Base-by-base conservation (phyloP, 2,329 filamentous ascomycete species). In the Didymella segeticola region DNA sequence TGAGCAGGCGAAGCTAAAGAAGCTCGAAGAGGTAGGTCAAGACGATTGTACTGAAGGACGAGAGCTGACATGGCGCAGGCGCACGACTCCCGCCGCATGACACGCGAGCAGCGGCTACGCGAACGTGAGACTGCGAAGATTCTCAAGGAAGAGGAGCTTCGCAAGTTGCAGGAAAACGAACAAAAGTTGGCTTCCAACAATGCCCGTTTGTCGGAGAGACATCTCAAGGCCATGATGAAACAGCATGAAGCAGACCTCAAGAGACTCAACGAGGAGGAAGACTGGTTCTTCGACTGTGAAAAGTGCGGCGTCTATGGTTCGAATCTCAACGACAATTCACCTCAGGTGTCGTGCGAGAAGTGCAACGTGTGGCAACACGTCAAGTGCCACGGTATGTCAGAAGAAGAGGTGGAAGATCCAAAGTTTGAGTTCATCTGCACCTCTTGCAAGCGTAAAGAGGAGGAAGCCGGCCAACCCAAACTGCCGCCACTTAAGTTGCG, bases 341-440 rank as follows among this genome's bases (percentile, higher is more conserved):
- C 96, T 71, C 96, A 92, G 71, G 87, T 99, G 60, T 90, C 93
- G 23, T 99, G 95, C 76, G 95, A 99, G 70, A 87, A 83, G 62
- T 99, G 95, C 79, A 96, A 89, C 70, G 88, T 96, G 41, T 99
- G 95, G 95, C 93, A 98, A 72, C 95, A 99, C 71, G 96, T 92
- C 80, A 91, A 89, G 66, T 99, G 95, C 70, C 84, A 96, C 55
- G 89, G 88, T 33, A 89, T 98, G 59, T 83, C 84, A 38, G 85
- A 96, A 65, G 79, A 83, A 55, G 89, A 93, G 58, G 93, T 92
- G 0, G 93, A 96, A 60, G 55, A 67, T 29, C 46, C 62, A 12
- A 90, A 96, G 61, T 98, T 98, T 67, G 87, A 90, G 57, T 96
- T 96, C 68, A 75, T 96, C 60, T 98, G 93, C 77, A 79, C 79